A percentile compares a stretch with the other conserved stretches of the same genome.
Evolutionary conservation across 345 rosid species (phyloP).

Genomic region (Eucalyptus pauciflora): DNA sequence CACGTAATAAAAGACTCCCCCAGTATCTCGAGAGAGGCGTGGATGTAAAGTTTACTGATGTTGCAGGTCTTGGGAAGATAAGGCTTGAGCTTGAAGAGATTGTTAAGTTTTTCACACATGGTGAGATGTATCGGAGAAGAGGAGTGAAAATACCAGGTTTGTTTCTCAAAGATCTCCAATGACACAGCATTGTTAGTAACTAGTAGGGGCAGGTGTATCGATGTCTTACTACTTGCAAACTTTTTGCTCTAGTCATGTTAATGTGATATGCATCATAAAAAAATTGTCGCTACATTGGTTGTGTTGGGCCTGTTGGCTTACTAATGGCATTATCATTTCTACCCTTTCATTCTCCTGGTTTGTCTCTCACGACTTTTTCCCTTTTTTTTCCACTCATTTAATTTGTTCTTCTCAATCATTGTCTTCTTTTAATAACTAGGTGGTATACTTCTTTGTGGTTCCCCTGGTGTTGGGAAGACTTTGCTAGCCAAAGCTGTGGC

Average conservation of each 20-base stretch:
- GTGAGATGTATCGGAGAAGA: constrained; percentile 90
- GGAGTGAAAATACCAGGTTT: constrained; percentile 89
- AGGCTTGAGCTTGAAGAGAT: constrained; percentile 93
- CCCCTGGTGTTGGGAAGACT: constrained; percentile 95
- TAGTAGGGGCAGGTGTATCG: neutral
- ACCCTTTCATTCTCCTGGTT: neutral
- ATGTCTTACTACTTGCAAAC: neutral
- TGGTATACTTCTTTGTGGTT: constrained; percentile 93
- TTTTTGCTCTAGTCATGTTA: neutral
- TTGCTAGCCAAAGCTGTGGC: constrained; percentile 95
- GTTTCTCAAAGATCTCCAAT: neutral
- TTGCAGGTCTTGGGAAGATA: constrained; percentile 95
- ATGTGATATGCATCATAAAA: neutral
- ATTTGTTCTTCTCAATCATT: neutral
- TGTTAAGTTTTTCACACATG: constrained; percentile 93
- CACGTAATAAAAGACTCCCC: constrained; percentile 54
- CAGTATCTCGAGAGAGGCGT: constrained; percentile 82
- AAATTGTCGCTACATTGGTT: neutral
- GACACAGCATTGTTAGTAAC: neutral
- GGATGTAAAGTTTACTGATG: constrained; percentile 83
- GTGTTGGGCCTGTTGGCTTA: neutral
- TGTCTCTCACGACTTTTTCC: neutral
- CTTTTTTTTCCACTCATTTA: neutral
- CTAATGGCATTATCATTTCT: neutral
- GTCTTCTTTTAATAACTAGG: constrained; percentile 27